Evolutionary conservation across 106 monocot genomes (phyloP).

Genomic region (Dioscorea zingiberensis): DNA sequence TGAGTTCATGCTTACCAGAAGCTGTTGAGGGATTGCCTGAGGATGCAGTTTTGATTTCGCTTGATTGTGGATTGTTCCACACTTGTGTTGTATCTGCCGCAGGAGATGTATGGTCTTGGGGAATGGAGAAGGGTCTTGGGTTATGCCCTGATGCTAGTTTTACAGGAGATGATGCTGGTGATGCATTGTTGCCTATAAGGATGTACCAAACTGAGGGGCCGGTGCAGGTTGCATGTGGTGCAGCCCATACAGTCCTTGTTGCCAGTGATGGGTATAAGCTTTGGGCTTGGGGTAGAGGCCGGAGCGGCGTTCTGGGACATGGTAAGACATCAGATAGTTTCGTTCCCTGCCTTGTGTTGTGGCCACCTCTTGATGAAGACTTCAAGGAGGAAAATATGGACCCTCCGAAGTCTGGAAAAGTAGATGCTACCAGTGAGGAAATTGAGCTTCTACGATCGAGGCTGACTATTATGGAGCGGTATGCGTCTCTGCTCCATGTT

Average conservation of each 20-base stretch:
- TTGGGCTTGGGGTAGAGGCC: slow-evolving; percentile 83
- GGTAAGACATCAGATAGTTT: slow-evolving; percentile 49
- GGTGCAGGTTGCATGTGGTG: slow-evolving; percentile 62
- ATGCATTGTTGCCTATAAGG: slow-evolving; percentile 46
- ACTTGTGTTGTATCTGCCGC: slow-evolving; percentile 54
- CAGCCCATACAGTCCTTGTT: slow-evolving; percentile 72
- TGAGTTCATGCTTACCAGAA: slow-evolving; percentile 27
- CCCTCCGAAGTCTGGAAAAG: neutral
- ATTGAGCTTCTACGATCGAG: slow-evolving; percentile 20
- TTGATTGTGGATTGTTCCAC: slow-evolving; percentile 83
- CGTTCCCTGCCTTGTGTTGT: slow-evolving; percentile 40
- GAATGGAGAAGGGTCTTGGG: slow-evolving; percentile 83
- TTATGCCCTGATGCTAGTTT: slow-evolving; percentile 67
- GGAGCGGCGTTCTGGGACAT: slow-evolving; percentile 67
- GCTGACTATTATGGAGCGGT: slow-evolving; percentile 48
- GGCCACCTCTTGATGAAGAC: slow-evolving; percentile 42
- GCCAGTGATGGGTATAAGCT: slow-evolving; percentile 60
- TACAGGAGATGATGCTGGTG: slow-evolving; percentile 41
- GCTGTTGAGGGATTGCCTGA: slow-evolving; percentile 36
- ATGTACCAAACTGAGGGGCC: slow-evolving; percentile 25
- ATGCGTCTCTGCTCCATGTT: slow-evolving; percentile 60
- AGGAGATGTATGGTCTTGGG: slow-evolving; percentile 85
- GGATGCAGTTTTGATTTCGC: slow-evolving; percentile 47
- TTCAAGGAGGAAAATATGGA: neutral
- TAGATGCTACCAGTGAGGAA: slow-evolving; percentile 26